Percentiles rank a stretch among this genome's conserved stretches.
These are phyloP conservation scores for Gracilaria domingensis DNA, from an alignment of 23 red algal genomes.

Conservation along the genomic window DNA sequence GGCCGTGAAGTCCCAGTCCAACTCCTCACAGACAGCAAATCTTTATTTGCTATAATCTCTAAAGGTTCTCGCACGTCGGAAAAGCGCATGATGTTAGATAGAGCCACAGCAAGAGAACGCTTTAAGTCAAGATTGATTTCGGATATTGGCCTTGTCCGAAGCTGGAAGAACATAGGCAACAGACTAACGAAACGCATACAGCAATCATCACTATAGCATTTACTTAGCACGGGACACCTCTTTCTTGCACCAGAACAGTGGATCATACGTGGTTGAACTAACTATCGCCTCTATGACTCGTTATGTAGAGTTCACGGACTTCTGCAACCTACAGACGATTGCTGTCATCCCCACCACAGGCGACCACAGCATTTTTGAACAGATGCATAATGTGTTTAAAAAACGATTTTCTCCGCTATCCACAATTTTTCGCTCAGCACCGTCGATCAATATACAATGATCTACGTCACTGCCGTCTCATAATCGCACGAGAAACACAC, in stretches of 20 bases:
- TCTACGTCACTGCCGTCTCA: slow-evolving; percentile 26
- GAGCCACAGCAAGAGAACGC: slow-evolving; percentile 10
- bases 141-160: slow-evolving; percentile 11
- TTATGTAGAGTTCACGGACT: slow-evolving; percentile 5
- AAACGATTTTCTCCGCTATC: slow-evolving; percentile 48
- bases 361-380: not conserved
- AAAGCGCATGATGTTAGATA: slow-evolving; percentile 49
- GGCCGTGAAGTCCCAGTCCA: not conserved
- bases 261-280: not conserved
- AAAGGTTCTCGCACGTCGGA: slow-evolving; percentile 30
- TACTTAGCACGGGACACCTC: not conserved
- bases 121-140: slow-evolving; percentile 32
- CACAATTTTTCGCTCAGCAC: not conserved
- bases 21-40: slow-evolving; percentile 53
- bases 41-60: slow-evolving; percentile 32
- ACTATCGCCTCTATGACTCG: not conserved
- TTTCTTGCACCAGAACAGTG: slow-evolving; percentile 13
- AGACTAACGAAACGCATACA: slow-evolving; percentile 28
- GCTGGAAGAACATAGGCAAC: slow-evolving; percentile 25
- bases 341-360: slow-evolving; percentile 25
- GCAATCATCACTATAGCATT: not conserved
- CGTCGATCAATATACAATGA: slow-evolving; percentile 37
- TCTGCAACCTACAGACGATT: not conserved
- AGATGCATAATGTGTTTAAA: not conserved
- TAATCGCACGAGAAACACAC: slow-evolving; percentile 4